Evolutionary conservation across 345 rosid genomes (phyloP), one percentile per base, ranked within the genome.

Genomic region (Hypericum androsaemum): DNA sequence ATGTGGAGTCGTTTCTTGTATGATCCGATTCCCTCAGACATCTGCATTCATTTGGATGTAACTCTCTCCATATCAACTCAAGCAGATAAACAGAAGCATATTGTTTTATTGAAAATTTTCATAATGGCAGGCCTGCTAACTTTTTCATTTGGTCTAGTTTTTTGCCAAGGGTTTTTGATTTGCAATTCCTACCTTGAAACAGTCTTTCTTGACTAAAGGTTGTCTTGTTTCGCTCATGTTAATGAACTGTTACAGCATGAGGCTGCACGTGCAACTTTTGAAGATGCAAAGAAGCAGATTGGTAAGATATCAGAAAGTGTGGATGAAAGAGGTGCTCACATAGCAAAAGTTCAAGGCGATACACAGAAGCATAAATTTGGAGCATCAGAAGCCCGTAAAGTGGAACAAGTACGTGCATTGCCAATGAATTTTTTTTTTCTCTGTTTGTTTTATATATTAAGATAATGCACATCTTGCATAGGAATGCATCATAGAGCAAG

Each of bases 401-500:
- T 56, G 52, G 98, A 90, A 67, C 77, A 84, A 71, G 98, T 87
- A 64, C 5, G 64, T 70, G 43, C 44, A 53, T 67, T 64, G 37
- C 58, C 36, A 53, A 62, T 56, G 41, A 10, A 44, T 54, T 49
- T 60, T 43, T 69, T 52, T 54, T 53, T 10, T 52, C 58, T 10
- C 9, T 40, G 5, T 39, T 58, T 46, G 35, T 53, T 12, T 37
- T 43, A 50, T 53, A 5, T 50, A 59, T 22, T 66, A 53, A 49
- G 8, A 70, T 60, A 51, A 54, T 52, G 41, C 57, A 16, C 15
- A 45, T 43, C 14, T 47, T 68, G 43, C 78, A 66, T 71, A 92
- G 98, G 89, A 78, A 56, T 81, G 74, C 73, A 72, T 70, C 51
- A 85, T 64, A 78, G 94, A 92, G 52, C 94, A 92, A 75, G 98